These are phyloP conservation scores for Xylariaceae sp. DNA, from an alignment of 2,329 filamentous ascomycete genomes.

Conservation along the genomic window DNA sequence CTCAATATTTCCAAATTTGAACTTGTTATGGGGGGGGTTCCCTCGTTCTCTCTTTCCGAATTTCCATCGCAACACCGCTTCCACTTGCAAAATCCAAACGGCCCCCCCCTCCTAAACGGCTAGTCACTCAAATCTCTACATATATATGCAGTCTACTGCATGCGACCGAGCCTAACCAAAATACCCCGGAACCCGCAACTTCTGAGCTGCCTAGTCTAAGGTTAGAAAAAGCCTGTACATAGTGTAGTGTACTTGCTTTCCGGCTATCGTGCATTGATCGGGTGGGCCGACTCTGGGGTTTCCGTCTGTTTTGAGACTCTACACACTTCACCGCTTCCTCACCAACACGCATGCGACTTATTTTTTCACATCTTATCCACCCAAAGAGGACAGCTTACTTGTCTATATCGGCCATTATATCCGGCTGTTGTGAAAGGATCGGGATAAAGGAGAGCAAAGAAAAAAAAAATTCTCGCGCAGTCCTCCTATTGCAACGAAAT, in stretches of 20 bases:
- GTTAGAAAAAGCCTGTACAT: slow-evolving; percentile 4
- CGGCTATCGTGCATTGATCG: slow-evolving; percentile 32
- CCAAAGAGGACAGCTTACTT: slow-evolving; percentile 8
- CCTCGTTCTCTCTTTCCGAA: no score
- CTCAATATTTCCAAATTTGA: slow-evolving; percentile 14
- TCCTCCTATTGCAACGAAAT: not conserved
- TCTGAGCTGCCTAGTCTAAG: slow-evolving; percentile 9
- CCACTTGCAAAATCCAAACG: slow-evolving; percentile 7
- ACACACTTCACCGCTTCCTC: slow-evolving; percentile 44
- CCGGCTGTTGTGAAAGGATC: slow-evolving; percentile 10
- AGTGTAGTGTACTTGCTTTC: not conserved
- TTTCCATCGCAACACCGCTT: not conserved
- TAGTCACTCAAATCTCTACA: slow-evolving; percentile 9
- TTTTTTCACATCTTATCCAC: slow-evolving; percentile 29
- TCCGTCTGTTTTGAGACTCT: slow-evolving; percentile 22
- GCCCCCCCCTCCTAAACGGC: slow-evolving; percentile 7
- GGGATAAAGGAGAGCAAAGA: not conserved
- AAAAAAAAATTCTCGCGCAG: not conserved
- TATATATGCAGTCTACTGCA: slow-evolving; percentile 20
- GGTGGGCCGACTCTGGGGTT: slow-evolving; percentile 26
- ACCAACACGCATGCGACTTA: slow-evolving; percentile 33
- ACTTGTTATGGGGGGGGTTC: no score
- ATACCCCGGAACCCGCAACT: slow-evolving; percentile 16
- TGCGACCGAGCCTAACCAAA: slow-evolving; percentile 19
- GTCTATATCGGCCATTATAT: slow-evolving; percentile 17